Evolutionary conservation across 1,139 yeast genomes (phyloP).

Genomic region (Yamadazyma atlantica): DNA sequence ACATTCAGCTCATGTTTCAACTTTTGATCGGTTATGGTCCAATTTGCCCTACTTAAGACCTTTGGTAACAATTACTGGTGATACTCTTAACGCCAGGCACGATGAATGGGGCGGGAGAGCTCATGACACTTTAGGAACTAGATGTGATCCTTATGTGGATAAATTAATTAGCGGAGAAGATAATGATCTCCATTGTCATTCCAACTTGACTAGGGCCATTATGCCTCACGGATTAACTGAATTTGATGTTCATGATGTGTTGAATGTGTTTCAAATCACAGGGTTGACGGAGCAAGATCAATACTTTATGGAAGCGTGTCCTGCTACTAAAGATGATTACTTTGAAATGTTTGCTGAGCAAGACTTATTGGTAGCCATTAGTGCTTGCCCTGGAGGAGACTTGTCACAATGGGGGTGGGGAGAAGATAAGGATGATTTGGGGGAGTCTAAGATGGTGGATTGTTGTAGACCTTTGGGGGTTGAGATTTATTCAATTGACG

Average conservation of each 20-base stretch:
- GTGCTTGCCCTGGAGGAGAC: conserved; percentile 75
- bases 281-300: conserved; percentile 66
- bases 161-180: conserved; percentile 62
- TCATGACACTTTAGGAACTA: conserved; percentile 65
- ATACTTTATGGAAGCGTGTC: conserved; percentile 71
- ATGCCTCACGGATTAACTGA: conserved; percentile 61
- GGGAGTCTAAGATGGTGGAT: conserved; percentile 53
- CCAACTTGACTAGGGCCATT: conserved; percentile 59
- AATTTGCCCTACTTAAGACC: conserved; percentile 64
- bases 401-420: conserved; percentile 74
- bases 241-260: conserved; percentile 66
- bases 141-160: conserved; percentile 71
- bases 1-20: conserved; percentile 65
- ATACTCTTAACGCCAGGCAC: conserved; percentile 53
- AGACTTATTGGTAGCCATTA: conserved; percentile 61
- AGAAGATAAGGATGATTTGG: conserved; percentile 44
- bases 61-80: conserved; percentile 61
- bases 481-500: conserved; percentile 56
- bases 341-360: conserved; percentile 69
- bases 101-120: conserved; percentile 68
- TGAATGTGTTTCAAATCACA: conserved; percentile 69
- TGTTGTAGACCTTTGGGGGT: conserved; percentile 65
- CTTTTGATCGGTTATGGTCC: conserved; percentile 64
- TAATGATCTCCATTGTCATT: conserved; percentile 66
- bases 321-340: conserved; percentile 56